A percentile compares a stretch with the other conserved stretches of the same genome.
phyloP scores from a whole-genome alignment of 371 early-diverging fungal species.

The Catenaria anguillulae region DNA sequence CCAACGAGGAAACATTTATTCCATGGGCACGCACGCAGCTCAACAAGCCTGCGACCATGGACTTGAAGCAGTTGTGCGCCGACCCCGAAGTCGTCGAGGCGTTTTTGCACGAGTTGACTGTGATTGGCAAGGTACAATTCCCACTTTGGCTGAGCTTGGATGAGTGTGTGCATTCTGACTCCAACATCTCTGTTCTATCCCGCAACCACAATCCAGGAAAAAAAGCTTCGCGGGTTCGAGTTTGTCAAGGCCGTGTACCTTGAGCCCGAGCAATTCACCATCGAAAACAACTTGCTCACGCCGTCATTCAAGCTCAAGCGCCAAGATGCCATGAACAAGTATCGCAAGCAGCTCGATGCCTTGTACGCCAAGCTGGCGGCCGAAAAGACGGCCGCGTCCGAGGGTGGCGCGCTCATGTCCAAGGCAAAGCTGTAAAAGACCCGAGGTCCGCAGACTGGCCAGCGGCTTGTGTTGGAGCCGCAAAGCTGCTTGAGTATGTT shows the following conservation, averaged over 20 bases:
- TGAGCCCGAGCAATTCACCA: conserved; percentile 8
- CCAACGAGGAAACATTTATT: conserved; percentile 27
- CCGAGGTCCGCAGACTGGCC: no score
- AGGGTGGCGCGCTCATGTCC: not conserved
- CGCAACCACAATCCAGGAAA: no score
- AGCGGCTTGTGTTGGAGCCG: no score
- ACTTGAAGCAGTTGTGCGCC: conserved; percentile 32
- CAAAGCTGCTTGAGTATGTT: no score
- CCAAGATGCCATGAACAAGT: conserved; percentile 50
- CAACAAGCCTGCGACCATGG: not conserved
- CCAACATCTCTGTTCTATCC: not conserved
- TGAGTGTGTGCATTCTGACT: conserved; percentile 8
- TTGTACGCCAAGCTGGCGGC: conserved; percentile 28
- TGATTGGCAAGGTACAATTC: conserved; percentile 26
- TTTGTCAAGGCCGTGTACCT: conserved; percentile 9
- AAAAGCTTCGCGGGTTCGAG: conserved; percentile 10
- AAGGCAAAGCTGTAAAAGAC: conserved; percentile 2
- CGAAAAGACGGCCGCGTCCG: not conserved
- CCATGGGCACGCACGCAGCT: conserved; percentile 1
- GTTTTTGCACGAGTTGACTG: conserved; percentile 42
- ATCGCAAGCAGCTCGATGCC: conserved; percentile 35
- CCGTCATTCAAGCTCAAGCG: conserved; percentile 54
- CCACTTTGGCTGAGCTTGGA: conserved; percentile 9
- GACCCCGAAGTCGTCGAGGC: conserved; percentile 36
- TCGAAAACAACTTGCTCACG: conserved; percentile 14